Conservation (phyloP, 2,329 filamentous ascomycete species). For the Fusarium tupiense region DNA sequence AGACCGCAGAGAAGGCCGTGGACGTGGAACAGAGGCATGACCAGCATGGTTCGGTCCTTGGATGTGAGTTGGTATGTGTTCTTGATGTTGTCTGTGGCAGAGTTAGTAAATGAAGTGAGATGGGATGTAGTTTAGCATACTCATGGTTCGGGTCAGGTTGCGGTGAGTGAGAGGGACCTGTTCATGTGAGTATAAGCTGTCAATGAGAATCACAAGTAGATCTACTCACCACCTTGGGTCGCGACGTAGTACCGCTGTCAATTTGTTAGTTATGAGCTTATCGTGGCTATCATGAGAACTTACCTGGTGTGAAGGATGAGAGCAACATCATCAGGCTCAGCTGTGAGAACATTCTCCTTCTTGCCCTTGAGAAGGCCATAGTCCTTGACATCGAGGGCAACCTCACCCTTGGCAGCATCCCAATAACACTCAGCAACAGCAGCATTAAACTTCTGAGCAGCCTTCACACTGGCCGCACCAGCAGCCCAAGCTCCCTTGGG, state of each 20-base stretch:
- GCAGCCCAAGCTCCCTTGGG: constrained; percentile 75
- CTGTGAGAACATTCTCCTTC: constrained; percentile 52
- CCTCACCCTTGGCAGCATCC: constrained; percentile 70
- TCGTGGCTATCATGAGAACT: constrained; percentile 7
- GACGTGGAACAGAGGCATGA: constrained; percentile 93
- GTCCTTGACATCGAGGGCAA: constrained; percentile 82
- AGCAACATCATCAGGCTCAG: constrained; percentile 81
- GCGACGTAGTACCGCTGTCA: constrained; percentile 77
- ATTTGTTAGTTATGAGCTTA: constrained; percentile 36
- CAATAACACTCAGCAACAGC: constrained; percentile 91
- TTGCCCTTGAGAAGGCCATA: constrained; percentile 69
- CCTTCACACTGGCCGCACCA: constrained; percentile 76
- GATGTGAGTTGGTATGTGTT: constrained; percentile 78
- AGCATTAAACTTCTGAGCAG: constrained; percentile 80
- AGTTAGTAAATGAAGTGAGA: constrained; percentile 39
- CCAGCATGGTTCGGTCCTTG: constrained; percentile 81
- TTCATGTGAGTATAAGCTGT: constrained; percentile 14
- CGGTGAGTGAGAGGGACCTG: constrained; percentile 80
- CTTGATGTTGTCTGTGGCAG: constrained; percentile 73
- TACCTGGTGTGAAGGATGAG: constrained; percentile 81
- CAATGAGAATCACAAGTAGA: not conserved
- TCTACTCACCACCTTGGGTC: constrained; percentile 78
- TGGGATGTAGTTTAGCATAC: constrained; percentile 47
- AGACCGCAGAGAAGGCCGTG: constrained; percentile 88
- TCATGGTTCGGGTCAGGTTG: constrained; percentile 85